A percentile compares a stretch with the other conserved stretches of the same genome.
Evolutionary conservation across 2,329 filamentous ascomycete species (phyloP).

Genomic region (Thermochaetoides dissita): DNA sequence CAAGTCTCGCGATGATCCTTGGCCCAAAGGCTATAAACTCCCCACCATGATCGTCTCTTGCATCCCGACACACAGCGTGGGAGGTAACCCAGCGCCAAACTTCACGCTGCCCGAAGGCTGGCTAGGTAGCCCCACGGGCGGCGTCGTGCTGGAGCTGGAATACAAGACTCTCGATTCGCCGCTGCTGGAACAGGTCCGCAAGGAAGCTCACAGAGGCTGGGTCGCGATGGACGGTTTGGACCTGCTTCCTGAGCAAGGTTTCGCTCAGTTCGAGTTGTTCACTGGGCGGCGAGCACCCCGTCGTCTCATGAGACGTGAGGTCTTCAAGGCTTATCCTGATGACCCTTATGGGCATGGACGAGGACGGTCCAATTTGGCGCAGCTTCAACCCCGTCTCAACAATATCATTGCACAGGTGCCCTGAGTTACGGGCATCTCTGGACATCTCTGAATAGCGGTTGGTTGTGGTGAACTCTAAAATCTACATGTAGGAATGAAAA

Average conservation of each 20-base stretch:
- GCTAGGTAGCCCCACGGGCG: slow-evolving; percentile 59
- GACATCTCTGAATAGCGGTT: too few relatives aligned
- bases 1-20: slow-evolving; percentile 41
- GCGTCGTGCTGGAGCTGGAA: slow-evolving; percentile 60
- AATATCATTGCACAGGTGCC: slow-evolving; percentile 28
- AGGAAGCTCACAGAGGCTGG: slow-evolving; percentile 49
- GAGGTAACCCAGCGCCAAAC: slow-evolving; percentile 49
- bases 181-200: slow-evolving; percentile 52
- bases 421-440: slow-evolving; percentile 7
- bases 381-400: slow-evolving; percentile 27
- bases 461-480: too few relatives aligned
- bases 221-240: slow-evolving; percentile 64
- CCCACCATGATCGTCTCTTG: slow-evolving; percentile 67
- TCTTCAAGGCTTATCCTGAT: slow-evolving; percentile 32
- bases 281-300: slow-evolving; percentile 58
- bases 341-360: slow-evolving; percentile 17
- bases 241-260: slow-evolving; percentile 63
- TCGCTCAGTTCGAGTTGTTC: slow-evolving; percentile 71
- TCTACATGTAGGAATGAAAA: too few relatives aligned
- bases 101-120: slow-evolving; percentile 57
- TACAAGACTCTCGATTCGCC: slow-evolving; percentile 64
- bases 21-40: slow-evolving; percentile 47
- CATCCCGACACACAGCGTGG: slow-evolving; percentile 56
- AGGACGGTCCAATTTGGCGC: slow-evolving; percentile 25
- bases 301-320: slow-evolving; percentile 54